phyloP scores from a whole-genome alignment of 2,329 filamentous ascomycete species.

The Pseudocercospora macadamiae region DNA sequence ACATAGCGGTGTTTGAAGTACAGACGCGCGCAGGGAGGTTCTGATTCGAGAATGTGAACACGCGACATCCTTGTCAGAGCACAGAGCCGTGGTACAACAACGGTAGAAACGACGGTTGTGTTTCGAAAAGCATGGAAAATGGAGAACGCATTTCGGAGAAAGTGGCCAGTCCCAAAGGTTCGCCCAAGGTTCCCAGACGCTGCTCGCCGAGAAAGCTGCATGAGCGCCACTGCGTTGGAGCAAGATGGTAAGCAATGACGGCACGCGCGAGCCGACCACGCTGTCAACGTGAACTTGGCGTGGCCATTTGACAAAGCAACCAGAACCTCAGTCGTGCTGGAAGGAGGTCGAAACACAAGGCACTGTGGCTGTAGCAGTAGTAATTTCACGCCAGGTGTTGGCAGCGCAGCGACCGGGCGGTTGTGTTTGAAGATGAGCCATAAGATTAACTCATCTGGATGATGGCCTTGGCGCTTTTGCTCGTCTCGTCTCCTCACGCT shows the following conservation, averaged over 20 bases:
- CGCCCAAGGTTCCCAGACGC: no score
- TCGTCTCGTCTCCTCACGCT: not conserved
- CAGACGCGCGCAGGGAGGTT: not conserved
- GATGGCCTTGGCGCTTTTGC: slow-evolving; percentile 2
- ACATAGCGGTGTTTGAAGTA: not conserved
- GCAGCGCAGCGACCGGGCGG: not conserved
- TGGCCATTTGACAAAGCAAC: not conserved
- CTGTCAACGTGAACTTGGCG: not conserved
- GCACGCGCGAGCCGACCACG: not conserved
- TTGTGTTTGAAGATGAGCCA: slow-evolving; percentile 4
- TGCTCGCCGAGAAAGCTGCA: not conserved
- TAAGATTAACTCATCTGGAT: not conserved
- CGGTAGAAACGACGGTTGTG: slow-evolving; percentile 3
- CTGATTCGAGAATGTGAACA: no score
- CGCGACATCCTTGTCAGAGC: not conserved
- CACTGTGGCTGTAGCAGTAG: not conserved
- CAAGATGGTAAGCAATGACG: not conserved
- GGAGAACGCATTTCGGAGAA: not conserved
- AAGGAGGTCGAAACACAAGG: not conserved
- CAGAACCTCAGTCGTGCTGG: not conserved
- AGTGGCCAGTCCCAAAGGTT: not conserved
- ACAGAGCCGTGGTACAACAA: slow-evolving; percentile 1
- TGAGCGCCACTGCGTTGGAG: no score
- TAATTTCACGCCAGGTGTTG: not conserved
- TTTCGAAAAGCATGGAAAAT: slow-evolving; percentile 3